phyloP scores from a whole-genome alignment of 2,329 filamentous ascomycete species.

The Penicillium crustosum region DNA sequence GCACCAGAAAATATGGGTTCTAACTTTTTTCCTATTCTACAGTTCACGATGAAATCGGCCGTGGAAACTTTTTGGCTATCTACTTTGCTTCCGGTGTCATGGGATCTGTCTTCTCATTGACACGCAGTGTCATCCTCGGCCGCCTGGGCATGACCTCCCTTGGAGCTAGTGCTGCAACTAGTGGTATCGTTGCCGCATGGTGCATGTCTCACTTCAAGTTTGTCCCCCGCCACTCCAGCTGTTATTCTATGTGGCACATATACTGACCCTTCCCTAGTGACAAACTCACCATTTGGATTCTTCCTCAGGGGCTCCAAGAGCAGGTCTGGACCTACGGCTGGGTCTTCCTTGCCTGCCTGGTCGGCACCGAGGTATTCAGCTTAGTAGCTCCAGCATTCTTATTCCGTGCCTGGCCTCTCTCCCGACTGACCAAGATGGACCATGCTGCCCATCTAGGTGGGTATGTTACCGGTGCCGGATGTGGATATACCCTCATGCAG shows the following conservation, averaged over 20 bases:
- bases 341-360: constrained; percentile 38
- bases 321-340: constrained; percentile 45
- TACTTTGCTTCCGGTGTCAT: constrained; percentile 51
- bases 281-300: constrained; percentile 43
- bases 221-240: constrained; percentile 7
- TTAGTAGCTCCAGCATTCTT: constrained; percentile 29
- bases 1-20: not conserved
- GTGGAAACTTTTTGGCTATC: constrained; percentile 56
- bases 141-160: constrained; percentile 49
- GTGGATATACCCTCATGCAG: constrained; percentile 21
- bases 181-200: constrained; percentile 51
- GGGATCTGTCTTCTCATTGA: constrained; percentile 49
- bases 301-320: constrained; percentile 42
- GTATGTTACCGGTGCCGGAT: constrained; percentile 37
- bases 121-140: constrained; percentile 45
- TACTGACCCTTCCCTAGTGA: constrained; percentile 31
- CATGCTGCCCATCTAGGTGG: constrained; percentile 47
- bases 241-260: not conserved
- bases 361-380: constrained; percentile 39
- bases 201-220: constrained; percentile 51
- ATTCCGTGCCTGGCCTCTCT: constrained; percentile 22
- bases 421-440: constrained; percentile 38
- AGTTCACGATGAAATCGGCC: constrained; percentile 48
- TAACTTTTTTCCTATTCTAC: not conserved
- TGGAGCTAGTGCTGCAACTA: constrained; percentile 53